A percentile compares a stretch with the other conserved stretches of the same genome.
Evolutionary conservation across 2,329 filamentous ascomycete species (phyloP).

Genomic region (Fragosphaeria purpurea): DNA sequence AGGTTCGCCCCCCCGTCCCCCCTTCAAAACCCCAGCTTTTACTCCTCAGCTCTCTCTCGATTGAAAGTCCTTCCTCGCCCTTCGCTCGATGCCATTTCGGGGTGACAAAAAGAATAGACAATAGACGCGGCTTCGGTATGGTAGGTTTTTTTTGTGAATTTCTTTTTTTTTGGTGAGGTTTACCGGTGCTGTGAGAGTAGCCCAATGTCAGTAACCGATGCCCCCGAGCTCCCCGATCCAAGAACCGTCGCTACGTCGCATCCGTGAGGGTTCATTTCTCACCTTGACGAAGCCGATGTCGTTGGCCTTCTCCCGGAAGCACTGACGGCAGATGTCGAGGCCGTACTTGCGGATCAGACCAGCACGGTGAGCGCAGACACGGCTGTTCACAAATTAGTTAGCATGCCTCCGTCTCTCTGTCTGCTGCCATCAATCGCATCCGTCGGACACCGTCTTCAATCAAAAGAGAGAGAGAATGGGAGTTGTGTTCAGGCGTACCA

Average conservation of each 20-base stretch:
- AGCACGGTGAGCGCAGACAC: conserved; percentile 79
- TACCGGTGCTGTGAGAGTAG: conserved; percentile 8
- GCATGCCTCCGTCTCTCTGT: conserved; percentile 1
- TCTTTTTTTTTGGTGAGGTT: background rate
- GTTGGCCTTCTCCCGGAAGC: conserved; percentile 64
- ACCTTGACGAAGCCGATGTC: conserved; percentile 69
- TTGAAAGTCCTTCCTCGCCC: no score
- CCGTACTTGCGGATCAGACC: conserved; percentile 99
- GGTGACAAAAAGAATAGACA: no score
- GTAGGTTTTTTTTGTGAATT: no score
- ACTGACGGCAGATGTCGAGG: conserved; percentile 77
- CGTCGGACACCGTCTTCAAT: no score
- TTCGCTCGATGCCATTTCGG: no score
- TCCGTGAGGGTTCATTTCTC: conserved; percentile 14
- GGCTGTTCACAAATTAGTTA: conserved; percentile 30
- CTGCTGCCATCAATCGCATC: background rate
- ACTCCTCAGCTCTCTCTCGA: no score
- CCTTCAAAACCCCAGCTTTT: no score
- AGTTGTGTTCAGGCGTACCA: conserved; percentile 51
- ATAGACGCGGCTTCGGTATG: no score
- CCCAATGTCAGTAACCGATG: background rate
- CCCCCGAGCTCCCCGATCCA: background rate
- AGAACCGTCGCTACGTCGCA: background rate
- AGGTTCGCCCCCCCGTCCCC: no score
- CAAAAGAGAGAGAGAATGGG: no score